Base-by-base conservation (phyloP, 495 filamentous ascomycete species). In the Ramalina peruviana region DNA sequence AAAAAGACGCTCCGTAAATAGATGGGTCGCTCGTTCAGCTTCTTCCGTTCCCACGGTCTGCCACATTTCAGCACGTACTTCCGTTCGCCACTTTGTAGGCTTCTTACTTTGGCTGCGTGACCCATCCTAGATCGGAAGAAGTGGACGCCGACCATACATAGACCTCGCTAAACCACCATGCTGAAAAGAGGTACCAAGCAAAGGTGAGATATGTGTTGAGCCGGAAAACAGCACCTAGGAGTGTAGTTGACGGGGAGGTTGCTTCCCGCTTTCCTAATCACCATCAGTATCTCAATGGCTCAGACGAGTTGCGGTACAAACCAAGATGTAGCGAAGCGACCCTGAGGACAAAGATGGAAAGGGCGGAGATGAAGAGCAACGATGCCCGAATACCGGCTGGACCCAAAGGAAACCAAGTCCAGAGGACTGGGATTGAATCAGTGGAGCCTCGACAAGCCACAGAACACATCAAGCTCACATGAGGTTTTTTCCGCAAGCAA, bases 1-100 rank as follows among this genome's bases (percentile, higher is more conserved):
- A 85, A 53, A 49, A 89, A 74, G 56, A 82, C 76, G 39, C 76
- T 76, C 9, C 84, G 79, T 16, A 96, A 69, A 63, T 88, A 94
- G 30, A 98, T 72, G 1, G 86, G 79, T 54, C 84, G 72, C 65
- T 98, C 92, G 62, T 98, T 98, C 52, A 96, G 64, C n/a, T 75
- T 75, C 13, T 80, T 70, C 15, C 90, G 75, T 62, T 92, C 88
- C 49, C 84, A 72, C 17, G 65, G 60, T 38, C 72, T 78, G 45
- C 3, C 12, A 27, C 33, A 38, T 40, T 25, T 58, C 33, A 56
- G 55, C 52, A 30, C n/a, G 7, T 25, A 16, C 20, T 39, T 54
- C 13, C 30, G 9, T 48, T 40, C 23, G 23, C 37, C 36, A 43
- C 10, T 25, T 20, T 43, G 23, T 27, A 21, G 13, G 26, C 20